A percentile compares a stretch with the other conserved stretches of the same genome.
These are phyloP conservation scores for Hysterangium stoloniferum DNA, from an alignment of 768 basidiomycete species.

Conservation along the genomic window DNA sequence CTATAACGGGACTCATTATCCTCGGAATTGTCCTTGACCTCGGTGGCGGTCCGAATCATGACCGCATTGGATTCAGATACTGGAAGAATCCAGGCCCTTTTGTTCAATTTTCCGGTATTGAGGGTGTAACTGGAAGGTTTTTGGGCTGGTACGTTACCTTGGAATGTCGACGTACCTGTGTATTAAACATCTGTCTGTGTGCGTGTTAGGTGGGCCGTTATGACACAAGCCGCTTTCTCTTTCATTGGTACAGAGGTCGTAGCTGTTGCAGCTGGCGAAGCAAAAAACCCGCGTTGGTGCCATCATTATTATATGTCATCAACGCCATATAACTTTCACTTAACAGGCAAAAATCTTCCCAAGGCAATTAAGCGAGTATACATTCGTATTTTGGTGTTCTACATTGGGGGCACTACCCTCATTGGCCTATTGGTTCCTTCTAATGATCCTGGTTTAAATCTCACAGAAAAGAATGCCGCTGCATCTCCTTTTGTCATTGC, in stretches of 20 bases:
- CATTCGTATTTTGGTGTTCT: conserved; percentile 78
- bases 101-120: conserved; percentile 56
- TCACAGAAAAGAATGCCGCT: conserved; percentile 36
- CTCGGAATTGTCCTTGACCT: conserved; percentile 70
- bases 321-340: neutral
- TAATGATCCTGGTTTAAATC: conserved; percentile 32
- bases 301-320: neutral
- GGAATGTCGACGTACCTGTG: conserved; percentile 31
- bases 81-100: conserved; percentile 86
- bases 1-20: conserved; percentile 63
- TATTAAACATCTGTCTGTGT: conserved; percentile 20
- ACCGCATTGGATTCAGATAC: conserved; percentile 66
- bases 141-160: conserved; percentile 59
- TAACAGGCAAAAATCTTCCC: conserved; percentile 45
- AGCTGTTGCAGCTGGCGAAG: conserved; percentile 84
- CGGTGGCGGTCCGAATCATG: conserved; percentile 80
- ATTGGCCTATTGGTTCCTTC: conserved; percentile 39
- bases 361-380: conserved; percentile 64
- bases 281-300: conserved; percentile 62
- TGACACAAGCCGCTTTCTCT: conserved; percentile 83
- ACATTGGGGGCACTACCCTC: conserved; percentile 23
- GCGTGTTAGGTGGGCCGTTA: conserved; percentile 23
- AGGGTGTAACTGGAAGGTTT: conserved; percentile 70
- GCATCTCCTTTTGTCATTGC: conserved; percentile 55
- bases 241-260: conserved; percentile 94